Base-by-base conservation (phyloP, 176 grass and related monocot species). In the Triticum turgidum region DNA sequence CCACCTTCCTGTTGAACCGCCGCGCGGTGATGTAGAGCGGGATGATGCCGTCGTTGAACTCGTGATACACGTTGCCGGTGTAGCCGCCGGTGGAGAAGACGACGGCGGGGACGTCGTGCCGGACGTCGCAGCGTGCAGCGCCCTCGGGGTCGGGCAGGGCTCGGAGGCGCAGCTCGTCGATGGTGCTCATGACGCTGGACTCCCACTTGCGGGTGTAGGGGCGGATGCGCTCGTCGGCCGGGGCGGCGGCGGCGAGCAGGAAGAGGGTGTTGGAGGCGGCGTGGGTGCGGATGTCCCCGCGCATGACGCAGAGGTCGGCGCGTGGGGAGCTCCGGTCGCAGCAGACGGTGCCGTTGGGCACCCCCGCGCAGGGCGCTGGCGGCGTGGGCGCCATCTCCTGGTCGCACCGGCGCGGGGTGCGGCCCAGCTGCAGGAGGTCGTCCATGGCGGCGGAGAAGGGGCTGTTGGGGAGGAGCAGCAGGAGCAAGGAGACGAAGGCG, bases 71-170 rank as follows among this genome's bases (percentile, higher is more conserved):
- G 61, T 97, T 97, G 35, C 90, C 92, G 6, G 95, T 97, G 88
- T 94, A 97, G 5, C 95, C 95, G 18, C 95, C 95, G 18, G 90
- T 93, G 69, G 95, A 97, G 95, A 97, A 93, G 45, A 97, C 89
- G 25, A 94, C 72, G 32, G 89, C 93, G 10, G 92, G 78, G 71
- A 85, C 87, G 44, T 77, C 79, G 85, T 98, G 89, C 1, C 52
- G 62, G 24, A 97, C 91, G 32, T 97, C 89, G 25, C 91, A 80
- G 11, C 56, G 42, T 12, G 17, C 0, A 3, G 59, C 14, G 0
- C 64, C 49, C 49, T 35, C 21, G 4, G 44, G 0, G 1, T 47
- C 44, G 0, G 17, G 61, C n/a, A 73, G 56, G 12, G 75, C 14
- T 12, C 86, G 89, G 15, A 98, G 89, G 70, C 78, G 85, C 33